Evolutionary conservation across 805 yeast genomes (phyloP).

Genomic region (Yarrowia bubula): DNA sequence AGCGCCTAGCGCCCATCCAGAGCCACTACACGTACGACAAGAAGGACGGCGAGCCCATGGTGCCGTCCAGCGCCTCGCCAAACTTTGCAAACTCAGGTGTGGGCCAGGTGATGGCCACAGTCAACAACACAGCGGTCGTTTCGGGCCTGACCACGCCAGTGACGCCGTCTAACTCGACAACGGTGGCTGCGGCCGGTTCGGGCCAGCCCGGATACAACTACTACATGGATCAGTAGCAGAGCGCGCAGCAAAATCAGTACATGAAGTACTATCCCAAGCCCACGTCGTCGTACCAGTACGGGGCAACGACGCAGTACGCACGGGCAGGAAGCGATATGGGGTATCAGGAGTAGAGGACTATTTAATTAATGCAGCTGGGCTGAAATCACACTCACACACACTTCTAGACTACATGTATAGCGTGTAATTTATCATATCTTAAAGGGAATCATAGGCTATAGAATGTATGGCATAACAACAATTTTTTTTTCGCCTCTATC

Average conservation of each 20-base stretch:
- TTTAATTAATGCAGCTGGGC: conserved; percentile 22
- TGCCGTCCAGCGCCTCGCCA: not conserved
- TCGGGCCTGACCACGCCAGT: conserved; percentile 16
- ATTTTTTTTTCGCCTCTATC: too few relatives aligned
- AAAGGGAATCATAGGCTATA: too few relatives aligned
- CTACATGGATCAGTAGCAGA: conserved; percentile 21
- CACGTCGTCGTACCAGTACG: conserved; percentile 21
- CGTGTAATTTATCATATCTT: not conserved
- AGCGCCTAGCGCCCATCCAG: conserved; percentile 18
- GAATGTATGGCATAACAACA: not conserved
- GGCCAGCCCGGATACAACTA: conserved; percentile 23
- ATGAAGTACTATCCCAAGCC: conserved; percentile 26
- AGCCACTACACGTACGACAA: conserved; percentile 24
- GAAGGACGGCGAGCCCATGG: conserved; percentile 18
- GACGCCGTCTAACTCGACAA: conserved; percentile 3
- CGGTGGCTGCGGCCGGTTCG: not conserved
- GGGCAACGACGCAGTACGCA: not conserved
- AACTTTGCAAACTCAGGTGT: conserved; percentile 15
- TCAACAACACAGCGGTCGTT: conserved; percentile 18
- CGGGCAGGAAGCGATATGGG: conserved; percentile 17
- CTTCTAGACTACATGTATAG: conserved; percentile 10
- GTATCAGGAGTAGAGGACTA: conserved; percentile 11
- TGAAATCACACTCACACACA: not conserved
- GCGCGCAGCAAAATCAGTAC: conserved; percentile 24
- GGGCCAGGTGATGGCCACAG: conserved; percentile 17